Evolutionary conservation across 495 filamentous ascomycete species (phyloP).

Genomic region (Thozetella sp.): DNA sequence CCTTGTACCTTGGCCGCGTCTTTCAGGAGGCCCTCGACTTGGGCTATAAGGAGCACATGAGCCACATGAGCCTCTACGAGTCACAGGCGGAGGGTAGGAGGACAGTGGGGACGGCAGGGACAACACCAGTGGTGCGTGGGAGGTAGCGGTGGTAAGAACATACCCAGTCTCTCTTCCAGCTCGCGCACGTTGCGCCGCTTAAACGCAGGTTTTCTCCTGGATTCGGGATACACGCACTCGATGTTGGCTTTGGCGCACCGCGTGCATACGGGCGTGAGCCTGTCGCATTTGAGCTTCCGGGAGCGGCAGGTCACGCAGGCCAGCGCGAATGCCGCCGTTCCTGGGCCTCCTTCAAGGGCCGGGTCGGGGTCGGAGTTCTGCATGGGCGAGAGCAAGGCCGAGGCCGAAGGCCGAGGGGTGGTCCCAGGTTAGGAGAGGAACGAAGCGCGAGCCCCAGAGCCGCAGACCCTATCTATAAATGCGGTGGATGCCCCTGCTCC

Average conservation of each 20-base stretch:
- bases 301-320: conserved; percentile 61
- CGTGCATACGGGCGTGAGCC: conserved; percentile 67
- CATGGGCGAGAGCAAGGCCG: background rate
- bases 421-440: conserved; percentile 12
- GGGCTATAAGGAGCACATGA: conserved; percentile 31
- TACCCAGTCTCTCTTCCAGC: conserved; percentile 80
- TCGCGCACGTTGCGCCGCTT: conserved; percentile 87
- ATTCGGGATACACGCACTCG: conserved; percentile 82
- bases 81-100: background rate
- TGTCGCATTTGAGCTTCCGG: conserved; percentile 69
- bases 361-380: background rate
- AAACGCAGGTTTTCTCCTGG: conserved; percentile 83
- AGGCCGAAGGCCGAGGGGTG: conserved; percentile 7
- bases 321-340: conserved; percentile 30
- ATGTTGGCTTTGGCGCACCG: conserved; percentile 71
- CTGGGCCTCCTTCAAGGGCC: background rate
- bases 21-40: conserved; percentile 46
- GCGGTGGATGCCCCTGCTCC: too few relatives aligned
- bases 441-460: conserved; percentile 5
- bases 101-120: background rate
- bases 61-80: background rate
- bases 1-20: conserved; percentile 22
- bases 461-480: background rate
- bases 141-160: too few relatives aligned
- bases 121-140: background rate